Conservation (phyloP, 2,329 filamentous ascomycete genomes). For the Thielaviopsis ethacetica region DNA sequence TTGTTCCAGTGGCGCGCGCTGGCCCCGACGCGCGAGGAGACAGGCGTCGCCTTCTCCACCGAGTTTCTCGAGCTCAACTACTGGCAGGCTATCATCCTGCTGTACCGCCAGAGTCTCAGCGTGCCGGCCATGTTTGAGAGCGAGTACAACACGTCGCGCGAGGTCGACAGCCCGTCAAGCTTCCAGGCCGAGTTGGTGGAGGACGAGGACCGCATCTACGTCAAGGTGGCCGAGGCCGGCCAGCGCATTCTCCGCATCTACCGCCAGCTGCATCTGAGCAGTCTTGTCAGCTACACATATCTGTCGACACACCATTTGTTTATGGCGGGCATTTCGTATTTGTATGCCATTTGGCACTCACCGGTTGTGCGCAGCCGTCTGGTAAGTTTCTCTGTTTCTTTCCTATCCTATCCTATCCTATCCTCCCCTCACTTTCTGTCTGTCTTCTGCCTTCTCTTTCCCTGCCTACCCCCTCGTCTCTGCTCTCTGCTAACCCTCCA, state of each 20-base stretch:
- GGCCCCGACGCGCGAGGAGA: slow-evolving; percentile 60
- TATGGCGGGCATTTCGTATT: slow-evolving; percentile 90
- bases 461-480: not conserved
- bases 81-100: slow-evolving; percentile 92
- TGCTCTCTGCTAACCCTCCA: slow-evolving; percentile 20
- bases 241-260: slow-evolving; percentile 87
- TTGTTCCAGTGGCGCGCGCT: slow-evolving; percentile 75
- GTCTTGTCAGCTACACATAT: slow-evolving; percentile 91
- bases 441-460: not conserved
- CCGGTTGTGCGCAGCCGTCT: slow-evolving; percentile 70
- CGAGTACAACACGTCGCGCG: slow-evolving; percentile 52
- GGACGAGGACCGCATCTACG: slow-evolving; percentile 80
- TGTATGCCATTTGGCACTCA: slow-evolving; percentile 97
- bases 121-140: slow-evolving; percentile 72
- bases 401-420: not conserved
- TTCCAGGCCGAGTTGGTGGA: slow-evolving; percentile 51
- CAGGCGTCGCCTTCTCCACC: slow-evolving; percentile 74
- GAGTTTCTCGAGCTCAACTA: slow-evolving; percentile 92
- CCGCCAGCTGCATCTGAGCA: slow-evolving; percentile 70
- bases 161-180: slow-evolving; percentile 45
- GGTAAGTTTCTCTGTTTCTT: slow-evolving; percentile 35
- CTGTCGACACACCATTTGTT: slow-evolving; percentile 91
- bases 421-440: not conserved
- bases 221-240: slow-evolving; percentile 88
- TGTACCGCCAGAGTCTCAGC: slow-evolving; percentile 79